Evolutionary conservation across 1,284 basidiomycete genomes (phyloP).

Genomic region (Inonotus hispidus): DNA sequence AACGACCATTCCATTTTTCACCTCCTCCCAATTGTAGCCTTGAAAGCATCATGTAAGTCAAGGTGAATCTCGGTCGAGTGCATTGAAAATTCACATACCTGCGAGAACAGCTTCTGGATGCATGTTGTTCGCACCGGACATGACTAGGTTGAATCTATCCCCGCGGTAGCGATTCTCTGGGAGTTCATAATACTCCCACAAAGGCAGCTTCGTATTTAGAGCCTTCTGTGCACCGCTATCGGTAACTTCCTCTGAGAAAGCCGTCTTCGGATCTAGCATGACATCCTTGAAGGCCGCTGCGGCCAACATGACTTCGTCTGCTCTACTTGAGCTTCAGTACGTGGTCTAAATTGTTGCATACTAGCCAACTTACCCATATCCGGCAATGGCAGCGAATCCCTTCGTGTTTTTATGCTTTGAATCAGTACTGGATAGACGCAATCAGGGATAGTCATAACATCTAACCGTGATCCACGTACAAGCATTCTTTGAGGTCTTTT

Average conservation of each 20-base stretch:
- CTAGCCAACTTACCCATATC: neutral
- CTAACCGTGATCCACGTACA: neutral
- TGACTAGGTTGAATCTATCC: conserved; percentile 19
- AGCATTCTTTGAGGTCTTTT: conserved; percentile 21
- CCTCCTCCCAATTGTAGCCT: conserved; percentile 18
- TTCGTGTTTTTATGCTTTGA: conserved; percentile 12
- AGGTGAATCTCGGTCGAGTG: no score
- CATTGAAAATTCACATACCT: neutral
- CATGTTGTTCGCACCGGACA: conserved; percentile 16
- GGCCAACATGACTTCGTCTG: conserved; percentile 24
- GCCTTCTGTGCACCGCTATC: conserved; percentile 13
- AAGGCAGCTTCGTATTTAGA: neutral
- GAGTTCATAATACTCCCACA: conserved; percentile 13
- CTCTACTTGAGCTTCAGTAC: neutral
- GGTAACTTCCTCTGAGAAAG: conserved; percentile 18
- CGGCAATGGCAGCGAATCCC: conserved; percentile 14
- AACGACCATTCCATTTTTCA: conserved; percentile 18
- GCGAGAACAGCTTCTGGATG: conserved; percentile 1
- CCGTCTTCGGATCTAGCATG: conserved; percentile 17
- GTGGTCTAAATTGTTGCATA: neutral
- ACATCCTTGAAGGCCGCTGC: neutral
- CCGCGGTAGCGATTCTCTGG: conserved; percentile 8
- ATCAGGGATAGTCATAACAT: neutral
- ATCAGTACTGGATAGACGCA: neutral
- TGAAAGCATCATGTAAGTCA: neutral